These are phyloP conservation scores for Cephalotrichum gorgonifer DNA, from an alignment of 2,329 filamentous ascomycete genomes.

Conservation along the genomic window DNA sequence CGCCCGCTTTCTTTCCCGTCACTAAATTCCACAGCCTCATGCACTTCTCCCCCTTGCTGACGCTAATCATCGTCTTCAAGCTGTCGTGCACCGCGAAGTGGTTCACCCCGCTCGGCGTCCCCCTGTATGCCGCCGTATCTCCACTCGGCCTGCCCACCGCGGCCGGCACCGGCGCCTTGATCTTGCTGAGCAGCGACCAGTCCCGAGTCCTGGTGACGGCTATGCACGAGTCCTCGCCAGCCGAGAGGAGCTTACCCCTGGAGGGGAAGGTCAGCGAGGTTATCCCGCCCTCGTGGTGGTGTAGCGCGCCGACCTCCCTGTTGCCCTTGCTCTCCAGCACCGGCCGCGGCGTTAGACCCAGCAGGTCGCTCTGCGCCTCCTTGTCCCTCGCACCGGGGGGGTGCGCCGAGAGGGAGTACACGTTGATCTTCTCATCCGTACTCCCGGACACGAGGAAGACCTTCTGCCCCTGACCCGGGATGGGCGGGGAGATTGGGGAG, in stretches of 20 bases:
- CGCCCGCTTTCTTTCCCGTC: constrained; percentile 89
- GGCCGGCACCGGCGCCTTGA: constrained; percentile 83
- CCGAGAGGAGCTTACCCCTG: constrained; percentile 76
- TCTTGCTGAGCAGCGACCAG: constrained; percentile 76
- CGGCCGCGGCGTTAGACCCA: constrained; percentile 58
- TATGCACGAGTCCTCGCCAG: constrained; percentile 84
- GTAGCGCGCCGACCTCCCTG: constrained; percentile 73
- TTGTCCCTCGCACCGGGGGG: constrained; percentile 46
- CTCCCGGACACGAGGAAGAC: constrained; percentile 83
- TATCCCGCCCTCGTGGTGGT: constrained; percentile 78
- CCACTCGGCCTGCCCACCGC: constrained; percentile 71
- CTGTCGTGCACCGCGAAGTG: constrained; percentile 93
- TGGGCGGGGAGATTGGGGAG: constrained; percentile 59
- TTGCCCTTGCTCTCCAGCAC: constrained; percentile 81
- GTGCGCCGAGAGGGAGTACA: constrained; percentile 76
- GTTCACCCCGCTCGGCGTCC: constrained; percentile 79
- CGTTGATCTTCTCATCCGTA: constrained; percentile 89
- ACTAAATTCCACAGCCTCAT: constrained; percentile 96
- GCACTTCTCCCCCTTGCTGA: constrained; percentile 78
- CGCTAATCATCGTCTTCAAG: constrained; percentile 92
- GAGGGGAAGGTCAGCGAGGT: constrained; percentile 75
- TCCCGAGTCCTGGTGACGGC: constrained; percentile 80
- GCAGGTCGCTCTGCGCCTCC: constrained; percentile 37
- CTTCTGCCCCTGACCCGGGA: constrained; percentile 60
- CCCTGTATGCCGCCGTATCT: constrained; percentile 76